phyloP scores from a whole-genome alignment of 257 asterid genomes.

The Gardenia jasminoides region DNA sequence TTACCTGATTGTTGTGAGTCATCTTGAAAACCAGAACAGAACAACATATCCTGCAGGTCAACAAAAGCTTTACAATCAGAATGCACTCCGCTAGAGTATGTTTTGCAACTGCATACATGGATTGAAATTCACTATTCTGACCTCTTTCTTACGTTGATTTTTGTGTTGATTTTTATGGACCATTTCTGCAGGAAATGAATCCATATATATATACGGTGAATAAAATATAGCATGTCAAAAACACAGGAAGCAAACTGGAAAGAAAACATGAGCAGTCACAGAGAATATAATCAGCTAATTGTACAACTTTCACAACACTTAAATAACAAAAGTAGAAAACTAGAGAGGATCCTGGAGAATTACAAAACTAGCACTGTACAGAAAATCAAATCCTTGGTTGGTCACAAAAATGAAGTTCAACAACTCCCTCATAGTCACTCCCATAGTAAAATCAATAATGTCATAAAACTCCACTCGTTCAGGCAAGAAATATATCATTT shows the following conservation, averaged over 20 bases:
- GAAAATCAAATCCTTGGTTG: background rate
- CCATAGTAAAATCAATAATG: background rate
- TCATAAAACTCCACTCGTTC: background rate
- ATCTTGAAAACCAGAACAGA: slow-evolving; percentile 56
- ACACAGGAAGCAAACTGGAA: background rate
- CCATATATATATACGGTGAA: slow-evolving; percentile 29
- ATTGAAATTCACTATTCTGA: slow-evolving; percentile 23
- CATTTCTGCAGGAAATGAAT: slow-evolving; percentile 55
- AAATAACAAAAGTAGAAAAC: background rate
- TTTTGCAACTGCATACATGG: slow-evolving; percentile 8
- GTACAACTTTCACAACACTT: background rate
- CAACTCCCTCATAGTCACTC: background rate
- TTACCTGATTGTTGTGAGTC: slow-evolving; percentile 71
- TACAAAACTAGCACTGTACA: background rate
- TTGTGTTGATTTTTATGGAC: slow-evolving; percentile 48
- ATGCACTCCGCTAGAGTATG: slow-evolving; percentile 6
- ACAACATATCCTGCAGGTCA: slow-evolving; percentile 58
- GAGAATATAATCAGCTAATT: background rate
- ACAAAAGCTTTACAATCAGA: slow-evolving; percentile 8
- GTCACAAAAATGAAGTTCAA: background rate
- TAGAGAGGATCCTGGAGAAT: background rate
- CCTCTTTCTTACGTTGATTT: slow-evolving; percentile 52
- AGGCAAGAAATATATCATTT: background rate
- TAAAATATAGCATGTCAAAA: background rate
- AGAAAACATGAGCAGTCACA: background rate